Base-by-base conservation (phyloP, 352 stramenopile genomes). In the Pythium rhizo-oryzae region DNA sequence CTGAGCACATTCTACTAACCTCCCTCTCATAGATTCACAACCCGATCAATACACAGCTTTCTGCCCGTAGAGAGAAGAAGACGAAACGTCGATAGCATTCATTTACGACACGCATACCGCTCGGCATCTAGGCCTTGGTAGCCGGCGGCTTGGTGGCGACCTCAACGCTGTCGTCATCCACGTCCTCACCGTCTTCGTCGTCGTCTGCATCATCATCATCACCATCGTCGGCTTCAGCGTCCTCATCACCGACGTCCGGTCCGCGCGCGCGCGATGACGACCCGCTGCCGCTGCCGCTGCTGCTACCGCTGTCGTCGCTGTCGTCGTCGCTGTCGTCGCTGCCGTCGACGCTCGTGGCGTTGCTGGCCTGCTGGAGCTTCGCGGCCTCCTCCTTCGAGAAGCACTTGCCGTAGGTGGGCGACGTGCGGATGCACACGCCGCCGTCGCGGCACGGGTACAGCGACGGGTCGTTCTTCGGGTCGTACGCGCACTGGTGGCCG, bases 401-500 rank as follows among this genome's bases (percentile, higher is more conserved):
- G 67, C 82, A 90, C 16, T 77, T 61, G 55, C 82, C 82, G 61
- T 81, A 87, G 24, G 80, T 85, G 69, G 80, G 76, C 66, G 82
- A 89, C 49, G 80, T 70, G 6, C 80, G 80, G 33, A 87, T 61
- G 51, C 82, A 91, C 4, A 78, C 67, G 52, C 80, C 70, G 50
- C 54, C 59, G 19, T 81, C 77, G 37, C 67, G 65, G 67, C 82
- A 90, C 47, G 80, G 82, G 54, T 91, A 89, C 69, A 87, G 59
- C 24, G 72, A 74, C 15, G 82, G 77, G 50, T 89, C 80, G 44
- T 84, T 74, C 50, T 70, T 79, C 61, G 57, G 78, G 70, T 89
- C 80, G 72, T 84, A 91, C 30, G 79, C 77, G 71, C 82, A 89
- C 60, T 85, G 82, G 19, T 81, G 33, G 64, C 82, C 82, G 46